These are phyloP conservation scores for Rugonectria rugulosa DNA, from an alignment of 2,329 filamentous ascomycete species.

Conservation along the genomic window DNA sequence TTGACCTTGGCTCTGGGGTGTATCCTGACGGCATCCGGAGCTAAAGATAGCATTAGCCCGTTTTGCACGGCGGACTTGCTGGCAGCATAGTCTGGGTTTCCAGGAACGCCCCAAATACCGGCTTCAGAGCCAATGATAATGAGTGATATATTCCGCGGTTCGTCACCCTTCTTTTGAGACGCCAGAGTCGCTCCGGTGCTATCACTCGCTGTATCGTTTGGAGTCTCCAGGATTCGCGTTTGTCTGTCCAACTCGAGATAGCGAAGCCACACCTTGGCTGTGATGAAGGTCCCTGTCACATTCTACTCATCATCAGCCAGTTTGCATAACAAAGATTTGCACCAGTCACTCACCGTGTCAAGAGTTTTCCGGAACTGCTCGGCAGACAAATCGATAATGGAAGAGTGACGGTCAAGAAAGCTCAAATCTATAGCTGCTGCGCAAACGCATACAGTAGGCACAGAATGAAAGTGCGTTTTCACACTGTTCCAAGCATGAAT, in stretches of 20 bases:
- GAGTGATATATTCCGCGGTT: not conserved
- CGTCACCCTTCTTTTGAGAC: not conserved
- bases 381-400: not conserved
- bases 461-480: not conserved
- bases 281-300: constrained; percentile 1
- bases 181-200: too few relatives aligned
- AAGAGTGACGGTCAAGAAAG: constrained; percentile 4
- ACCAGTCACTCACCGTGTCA: not conserved
- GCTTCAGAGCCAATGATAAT: constrained; percentile 10
- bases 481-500: not conserved
- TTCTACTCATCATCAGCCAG: not conserved
- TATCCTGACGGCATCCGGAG: not conserved
- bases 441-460: constrained; percentile 3
- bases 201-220: too few relatives aligned
- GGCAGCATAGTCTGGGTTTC: constrained; percentile 7
- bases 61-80: constrained; percentile 10
- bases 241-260: too few relatives aligned
- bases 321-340: not conserved
- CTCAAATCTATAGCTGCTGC: constrained; percentile 9
- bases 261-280: not conserved
- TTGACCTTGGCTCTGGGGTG: constrained; percentile 2
- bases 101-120: not conserved
- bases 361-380: constrained; percentile 5
- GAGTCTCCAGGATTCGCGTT: too few relatives aligned
- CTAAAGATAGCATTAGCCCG: constrained; percentile 1